Evolutionary conservation across 2,329 filamentous ascomycete species (phyloP).

Genomic region (Berkeleyomyces rouxiae): DNA sequence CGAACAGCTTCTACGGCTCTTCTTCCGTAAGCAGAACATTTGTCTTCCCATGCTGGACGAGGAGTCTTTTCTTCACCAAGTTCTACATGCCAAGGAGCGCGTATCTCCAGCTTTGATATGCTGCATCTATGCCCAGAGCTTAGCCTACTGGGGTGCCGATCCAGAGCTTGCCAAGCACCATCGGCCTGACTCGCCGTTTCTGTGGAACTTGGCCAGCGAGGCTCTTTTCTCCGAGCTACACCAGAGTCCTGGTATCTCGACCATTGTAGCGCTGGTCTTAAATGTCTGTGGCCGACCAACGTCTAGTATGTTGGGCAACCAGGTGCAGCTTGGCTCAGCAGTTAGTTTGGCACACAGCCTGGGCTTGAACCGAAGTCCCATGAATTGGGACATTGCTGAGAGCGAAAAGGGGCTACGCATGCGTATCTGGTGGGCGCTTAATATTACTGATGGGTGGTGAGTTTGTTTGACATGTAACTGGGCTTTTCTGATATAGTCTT

Average conservation of each 20-base stretch:
- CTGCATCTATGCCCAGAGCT: constrained; percentile 39
- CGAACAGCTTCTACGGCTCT: constrained; percentile 34
- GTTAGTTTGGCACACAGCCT: constrained; percentile 36
- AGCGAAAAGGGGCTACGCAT: constrained; percentile 35
- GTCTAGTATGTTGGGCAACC: constrained; percentile 42
- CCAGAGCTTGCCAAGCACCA: constrained; percentile 27
- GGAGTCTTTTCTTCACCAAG: constrained; percentile 32
- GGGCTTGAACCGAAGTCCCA: constrained; percentile 36
- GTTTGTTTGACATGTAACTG: constrained; percentile 17
- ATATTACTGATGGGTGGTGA: constrained; percentile 39
- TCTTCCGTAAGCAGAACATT: constrained; percentile 38
- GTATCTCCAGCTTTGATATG: constrained; percentile 40
- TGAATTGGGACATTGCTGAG: constrained; percentile 34
- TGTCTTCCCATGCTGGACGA: constrained; percentile 47
- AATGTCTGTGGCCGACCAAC: constrained; percentile 44
- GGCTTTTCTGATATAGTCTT: constrained; percentile 5
- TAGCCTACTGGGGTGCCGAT: constrained; percentile 40
- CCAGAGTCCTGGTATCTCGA: constrained; percentile 39
- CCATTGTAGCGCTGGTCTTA: constrained; percentile 38
- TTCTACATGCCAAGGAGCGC: constrained; percentile 27
- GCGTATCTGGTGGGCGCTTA: constrained; percentile 38
- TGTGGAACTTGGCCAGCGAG: constrained; percentile 45
- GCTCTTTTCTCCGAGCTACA: constrained; percentile 43
- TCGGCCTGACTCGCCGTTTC: constrained; percentile 40
- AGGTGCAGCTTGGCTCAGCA: constrained; percentile 31